Evolutionary conservation across 2,329 filamentous ascomycete genomes (phyloP), one percentile per base, ranked within the genome.

Genomic region (Raffaelea ambrosiae): DNA sequence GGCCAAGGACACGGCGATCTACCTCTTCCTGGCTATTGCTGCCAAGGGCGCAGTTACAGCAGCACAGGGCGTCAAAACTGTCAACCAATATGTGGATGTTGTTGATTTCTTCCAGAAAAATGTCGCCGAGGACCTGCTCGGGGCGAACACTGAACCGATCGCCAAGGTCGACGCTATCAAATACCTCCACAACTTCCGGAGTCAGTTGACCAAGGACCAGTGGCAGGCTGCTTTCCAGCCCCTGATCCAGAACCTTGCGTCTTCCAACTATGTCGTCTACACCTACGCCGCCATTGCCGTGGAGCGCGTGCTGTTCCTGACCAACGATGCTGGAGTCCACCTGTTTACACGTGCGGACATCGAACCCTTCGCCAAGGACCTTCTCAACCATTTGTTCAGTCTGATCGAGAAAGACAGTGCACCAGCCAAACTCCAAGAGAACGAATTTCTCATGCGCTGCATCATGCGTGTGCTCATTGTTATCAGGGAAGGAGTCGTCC

Each of bases 111-210:
- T 98, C 72, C 85, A 95, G 63, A 86, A 86, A 53, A 80, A 97
- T 63, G 85, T 98, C 58, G 91, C 91, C 11, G 76, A 81, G n/a
- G 93, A 98, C 63, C 73, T 98, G 38, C 73, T 95, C 51, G 74
- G 79, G 31, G 72, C 76, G 26, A 76, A 75, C 3, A 78, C 85
- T 1, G 79, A 95, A 57, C 85, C 89, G 9, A 90, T 98, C 51
- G 76, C 95, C 57, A 95, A 95, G 70, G 91, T 98, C 16, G 93
- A 97, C 64, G 91, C 91, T 18, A 95, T 98, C 74, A 98, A 97
- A 66, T 98, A 90, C 63, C 77, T 98, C 36, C 95, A 98, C 72
- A 88, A 86, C 40, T 98, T 98, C 80, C 85, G 93, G 59, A 95
- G 89, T 63, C 89, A 96, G 61, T 76, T 98, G 52, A 91, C 88